Percentiles rank a stretch among this genome's conserved stretches.
phyloP scores from a whole-genome alignment of 371 early-diverging fungal species.

The Smittium culicis region DNA sequence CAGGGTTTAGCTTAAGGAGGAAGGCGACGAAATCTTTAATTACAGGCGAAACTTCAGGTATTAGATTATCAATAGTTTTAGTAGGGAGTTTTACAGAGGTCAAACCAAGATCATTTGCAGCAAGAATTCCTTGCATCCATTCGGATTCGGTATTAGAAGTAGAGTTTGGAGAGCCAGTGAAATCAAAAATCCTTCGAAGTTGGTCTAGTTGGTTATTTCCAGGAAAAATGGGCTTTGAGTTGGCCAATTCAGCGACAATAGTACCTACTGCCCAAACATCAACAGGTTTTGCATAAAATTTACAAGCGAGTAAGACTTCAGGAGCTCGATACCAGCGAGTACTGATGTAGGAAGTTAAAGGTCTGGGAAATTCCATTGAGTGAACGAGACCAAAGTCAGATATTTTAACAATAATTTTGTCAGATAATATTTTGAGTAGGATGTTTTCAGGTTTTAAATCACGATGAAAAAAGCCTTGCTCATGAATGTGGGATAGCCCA shows the following conservation, averaged over 20 bases:
- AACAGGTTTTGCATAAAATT: slow-evolving; percentile 78
- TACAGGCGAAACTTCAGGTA: slow-evolving; percentile 45
- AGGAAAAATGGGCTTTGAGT: slow-evolving; percentile 77
- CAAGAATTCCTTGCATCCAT: slow-evolving; percentile 32
- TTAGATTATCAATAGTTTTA: slow-evolving; percentile 40
- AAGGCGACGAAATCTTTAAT: slow-evolving; percentile 64
- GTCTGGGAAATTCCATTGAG: slow-evolving; percentile 64
- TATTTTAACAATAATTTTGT: slow-evolving; percentile 53
- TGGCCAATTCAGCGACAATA: slow-evolving; percentile 78
- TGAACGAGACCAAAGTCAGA: slow-evolving; percentile 91
- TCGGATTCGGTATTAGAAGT: slow-evolving; percentile 13
- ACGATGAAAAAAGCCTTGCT: slow-evolving; percentile 77
- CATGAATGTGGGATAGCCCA: slow-evolving; percentile 78
- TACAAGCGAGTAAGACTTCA: slow-evolving; percentile 77
- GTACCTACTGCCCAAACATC: slow-evolving; percentile 97
- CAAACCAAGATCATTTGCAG: slow-evolving; percentile 24
- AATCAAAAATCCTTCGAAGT: slow-evolving; percentile 51
- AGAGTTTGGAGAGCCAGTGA: slow-evolving; percentile 35
- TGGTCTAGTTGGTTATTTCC: slow-evolving; percentile 87
- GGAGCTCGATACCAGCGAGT: slow-evolving; percentile 98
- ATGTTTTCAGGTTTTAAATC: slow-evolving; percentile 89
- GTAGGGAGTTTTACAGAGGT: slow-evolving; percentile 33
- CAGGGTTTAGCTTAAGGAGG: slow-evolving; percentile 79
- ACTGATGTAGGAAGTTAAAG: slow-evolving; percentile 83
- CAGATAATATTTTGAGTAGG: slow-evolving; percentile 31